Evolutionary conservation across 495 filamentous ascomycete genomes (phyloP).

Genomic region (Bathelium albidoporum): DNA sequence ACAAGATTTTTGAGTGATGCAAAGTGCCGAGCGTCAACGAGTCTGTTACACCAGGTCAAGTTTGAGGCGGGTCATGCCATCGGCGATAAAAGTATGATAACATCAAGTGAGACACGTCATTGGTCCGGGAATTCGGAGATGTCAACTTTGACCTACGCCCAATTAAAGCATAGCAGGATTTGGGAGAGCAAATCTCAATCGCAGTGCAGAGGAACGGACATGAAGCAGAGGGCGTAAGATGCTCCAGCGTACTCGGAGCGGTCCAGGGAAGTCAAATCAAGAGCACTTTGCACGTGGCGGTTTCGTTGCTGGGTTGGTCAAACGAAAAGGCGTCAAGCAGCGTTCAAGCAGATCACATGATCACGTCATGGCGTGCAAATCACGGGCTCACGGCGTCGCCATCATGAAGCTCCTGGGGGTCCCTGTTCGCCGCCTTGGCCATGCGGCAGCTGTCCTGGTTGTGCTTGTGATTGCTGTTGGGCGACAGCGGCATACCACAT

Average conservation of each 20-base stretch:
- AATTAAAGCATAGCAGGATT: not conserved
- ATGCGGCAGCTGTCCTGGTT: conserved; percentile 8
- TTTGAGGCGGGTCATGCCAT: not conserved
- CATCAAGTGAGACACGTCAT: not conserved
- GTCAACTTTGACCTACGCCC: not conserved
- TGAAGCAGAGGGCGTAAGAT: not conserved
- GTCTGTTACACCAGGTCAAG: not conserved
- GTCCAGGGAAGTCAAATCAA: not conserved
- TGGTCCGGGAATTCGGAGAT: not conserved
- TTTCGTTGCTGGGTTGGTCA: not conserved
- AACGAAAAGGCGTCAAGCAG: not conserved
- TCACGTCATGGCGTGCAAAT: conserved; percentile 1
- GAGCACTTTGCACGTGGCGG: not conserved
- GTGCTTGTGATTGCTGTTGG: conserved; percentile 11
- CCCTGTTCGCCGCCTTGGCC: not conserved
- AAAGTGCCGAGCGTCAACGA: not conserved
- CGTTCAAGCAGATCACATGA: conserved; percentile 5
- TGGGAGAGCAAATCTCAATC: not conserved
- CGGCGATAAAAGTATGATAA: not conserved
- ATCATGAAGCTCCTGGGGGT: conserved; percentile 1
- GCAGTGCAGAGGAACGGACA: not conserved
- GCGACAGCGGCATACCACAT: conserved; percentile 47
- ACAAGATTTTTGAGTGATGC: not conserved
- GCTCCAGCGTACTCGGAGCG: not conserved
- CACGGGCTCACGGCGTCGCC: not conserved